These are phyloP conservation scores for Annulohypoxylon truncatum DNA, from an alignment of 2,329 filamentous ascomycete genomes.

Conservation along the genomic window DNA sequence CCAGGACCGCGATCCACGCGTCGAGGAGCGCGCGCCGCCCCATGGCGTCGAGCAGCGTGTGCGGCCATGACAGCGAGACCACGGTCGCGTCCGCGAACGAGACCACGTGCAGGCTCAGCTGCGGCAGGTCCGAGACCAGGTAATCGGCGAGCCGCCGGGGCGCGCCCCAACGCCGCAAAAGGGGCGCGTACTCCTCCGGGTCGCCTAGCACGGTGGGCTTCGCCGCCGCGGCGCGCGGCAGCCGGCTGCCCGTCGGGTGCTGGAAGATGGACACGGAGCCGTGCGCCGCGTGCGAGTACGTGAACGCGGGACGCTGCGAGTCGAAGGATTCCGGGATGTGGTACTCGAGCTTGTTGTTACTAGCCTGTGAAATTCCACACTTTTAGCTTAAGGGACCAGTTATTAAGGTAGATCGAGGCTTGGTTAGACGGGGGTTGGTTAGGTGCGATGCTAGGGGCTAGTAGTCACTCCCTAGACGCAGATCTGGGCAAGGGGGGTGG, in stretches of 20 bases:
- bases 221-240: conserved; percentile 51
- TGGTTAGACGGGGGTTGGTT: too few relatives aligned
- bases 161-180: conserved; percentile 43
- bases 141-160: conserved; percentile 55
- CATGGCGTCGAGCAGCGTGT: conserved; percentile 61
- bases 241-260: conserved; percentile 54
- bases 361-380: conserved; percentile 31
- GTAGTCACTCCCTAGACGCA: neutral
- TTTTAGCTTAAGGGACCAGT: conserved; percentile 13
- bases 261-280: conserved; percentile 53
- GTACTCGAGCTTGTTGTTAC: conserved; percentile 54
- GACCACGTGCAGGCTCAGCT: conserved; percentile 60
- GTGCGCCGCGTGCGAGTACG: conserved; percentile 54
- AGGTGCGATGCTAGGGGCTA: neutral
- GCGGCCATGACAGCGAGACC: conserved; percentile 59
- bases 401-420: neutral
- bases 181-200: conserved; percentile 42
- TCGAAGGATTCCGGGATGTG: conserved; percentile 55
- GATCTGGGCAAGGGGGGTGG: neutral
- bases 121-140: conserved; percentile 56
- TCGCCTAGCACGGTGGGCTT: conserved; percentile 48
- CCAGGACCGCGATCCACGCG: conserved; percentile 60
- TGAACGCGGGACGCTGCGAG: conserved; percentile 55
- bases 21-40: conserved; percentile 56
- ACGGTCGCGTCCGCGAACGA: conserved; percentile 63